Base-by-base conservation (phyloP, 306 rosid genomes). In the Prinsepia uniflora region DNA sequence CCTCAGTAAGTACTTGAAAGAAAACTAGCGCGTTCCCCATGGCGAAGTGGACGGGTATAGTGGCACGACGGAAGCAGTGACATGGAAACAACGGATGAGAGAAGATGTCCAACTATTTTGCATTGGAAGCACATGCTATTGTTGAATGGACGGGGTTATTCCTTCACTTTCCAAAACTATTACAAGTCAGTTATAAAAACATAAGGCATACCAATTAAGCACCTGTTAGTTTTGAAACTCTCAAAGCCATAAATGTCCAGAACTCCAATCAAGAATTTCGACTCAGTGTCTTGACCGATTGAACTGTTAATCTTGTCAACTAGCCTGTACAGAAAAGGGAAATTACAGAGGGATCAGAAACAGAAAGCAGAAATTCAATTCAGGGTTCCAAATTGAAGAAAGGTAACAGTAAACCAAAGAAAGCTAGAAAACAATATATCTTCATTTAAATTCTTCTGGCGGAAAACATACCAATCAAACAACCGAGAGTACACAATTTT, bases 201-300 rank as follows among this genome's bases (percentile, higher is more conserved):
- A 80, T 80, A 86, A 81, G 81, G 83, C 72, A 62, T 73, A 80
- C 78, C 79, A 42, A 72, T 54, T 81, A 82, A 73, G 85, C 85
- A 95, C 99, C 99, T 95, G 97, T 95, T 95, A 70, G 96, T 91
- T 88, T 89, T 91, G 91, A 95, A 95, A 91, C 97, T 95, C 86
- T 95, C 99, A 81, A 95, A 95, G 78, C 99, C 99, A 79, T 95
- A 95, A 67, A 95, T 95, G 86, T 95, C 99, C 84, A 95, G 89
- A 78, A 95, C 99, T 0, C 99, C 99, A 68, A 95, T 95, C 75
- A 95, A 72, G 76, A 76, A 82, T 77, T 86, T 95, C 1, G 99
- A 95, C 56, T 89, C 77, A 18, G 97, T 93, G 75, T 95, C 99
- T 81, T 95, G 99, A 55, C 99, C 99, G 82, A 95, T 91, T 72